Evolutionary conservation across 2,329 filamentous ascomycete genomes (phyloP), one percentile per base, ranked within the genome.

Genomic region (Aspergillus luchuensis): DNA sequence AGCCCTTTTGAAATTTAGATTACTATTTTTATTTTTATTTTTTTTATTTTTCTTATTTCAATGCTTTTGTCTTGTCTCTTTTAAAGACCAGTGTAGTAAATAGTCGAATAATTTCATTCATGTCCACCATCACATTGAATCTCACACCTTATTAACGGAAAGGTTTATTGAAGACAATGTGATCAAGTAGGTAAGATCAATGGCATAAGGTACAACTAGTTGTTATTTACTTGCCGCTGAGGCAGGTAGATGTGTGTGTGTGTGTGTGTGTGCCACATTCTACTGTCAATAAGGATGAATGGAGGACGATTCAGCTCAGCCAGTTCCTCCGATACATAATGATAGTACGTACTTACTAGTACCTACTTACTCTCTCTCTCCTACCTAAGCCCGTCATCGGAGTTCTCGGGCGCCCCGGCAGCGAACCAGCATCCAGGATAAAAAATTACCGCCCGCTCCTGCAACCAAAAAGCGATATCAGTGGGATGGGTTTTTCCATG

Each of bases 381-480:
- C 51, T 60, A 51, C 25, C 50, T 60, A 51, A 41, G 43, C 38
- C 53, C 48, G 23, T 57, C 57, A 52, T 52, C 58, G 58, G 62
- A 60, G 53, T 28, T 56, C 52, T 65, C 56, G 66, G 62, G 51
- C 57, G 52, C 47, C 56, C 57, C 56, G 66, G 65, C 62, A 63
- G 59, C 50, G 49, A 33, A 54, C 56, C 57, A 57, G 60, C 62
- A 60, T 57, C 61, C 61, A 66, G 60, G 61, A 60, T 62, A 39
- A 52, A 52, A 52, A 38, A 59, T 43, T 54, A 25, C 61, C 58
- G 50, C 60, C 57, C 56, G 39, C 53, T 64, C 63, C 61, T 58
- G 41, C 41, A 21, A 23, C 23, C 21, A 15, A 23, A 6, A 30
- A 23, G 23, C 33, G 33, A 36, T 36, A 36, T 36, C 11, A 13